A percentile compares a stretch with the other conserved stretches of the same genome.
phyloP scores from a whole-genome alignment of 2,329 filamentous ascomycete species.

The Myriosclerotinia scirpicola region DNA sequence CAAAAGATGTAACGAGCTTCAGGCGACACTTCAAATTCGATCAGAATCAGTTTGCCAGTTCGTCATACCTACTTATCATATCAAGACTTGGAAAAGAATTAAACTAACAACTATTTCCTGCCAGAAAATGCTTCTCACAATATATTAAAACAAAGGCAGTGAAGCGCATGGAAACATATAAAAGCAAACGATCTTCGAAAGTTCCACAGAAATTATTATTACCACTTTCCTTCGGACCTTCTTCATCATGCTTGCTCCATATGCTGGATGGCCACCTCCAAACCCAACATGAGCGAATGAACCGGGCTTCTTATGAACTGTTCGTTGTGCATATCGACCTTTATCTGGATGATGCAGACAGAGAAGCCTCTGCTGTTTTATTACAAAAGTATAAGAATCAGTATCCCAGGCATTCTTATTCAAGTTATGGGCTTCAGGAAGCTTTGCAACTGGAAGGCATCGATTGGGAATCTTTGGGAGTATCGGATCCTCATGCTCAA shows the following conservation, averaged over 20 bases:
- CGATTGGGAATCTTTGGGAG: constrained; percentile 52
- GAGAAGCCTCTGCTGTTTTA: constrained; percentile 37
- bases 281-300: constrained; percentile 63
- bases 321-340: constrained; percentile 53
- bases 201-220: constrained; percentile 59
- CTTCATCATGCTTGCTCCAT: constrained; percentile 74
- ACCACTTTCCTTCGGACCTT: constrained; percentile 79
- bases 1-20: constrained; percentile 37
- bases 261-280: constrained; percentile 70
- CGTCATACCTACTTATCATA: constrained; percentile 19
- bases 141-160: constrained; percentile 78
- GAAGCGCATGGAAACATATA: constrained; percentile 71
- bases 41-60: constrained; percentile 41
- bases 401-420: constrained; percentile 68
- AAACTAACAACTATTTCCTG: constrained; percentile 26
- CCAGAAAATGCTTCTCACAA: constrained; percentile 71
- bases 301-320: constrained; percentile 67
- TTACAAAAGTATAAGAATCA: constrained; percentile 51
- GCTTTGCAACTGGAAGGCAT: constrained; percentile 54
- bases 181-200: constrained; percentile 46
- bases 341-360: constrained; percentile 36
- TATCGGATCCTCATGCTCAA: constrained; percentile 26
- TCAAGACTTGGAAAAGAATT: constrained; percentile 21
- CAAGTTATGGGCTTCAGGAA: constrained; percentile 61
- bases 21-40: constrained; percentile 39